Base-by-base conservation (phyloP, 495 filamentous ascomycete species). In the Evernia prunastri region DNA sequence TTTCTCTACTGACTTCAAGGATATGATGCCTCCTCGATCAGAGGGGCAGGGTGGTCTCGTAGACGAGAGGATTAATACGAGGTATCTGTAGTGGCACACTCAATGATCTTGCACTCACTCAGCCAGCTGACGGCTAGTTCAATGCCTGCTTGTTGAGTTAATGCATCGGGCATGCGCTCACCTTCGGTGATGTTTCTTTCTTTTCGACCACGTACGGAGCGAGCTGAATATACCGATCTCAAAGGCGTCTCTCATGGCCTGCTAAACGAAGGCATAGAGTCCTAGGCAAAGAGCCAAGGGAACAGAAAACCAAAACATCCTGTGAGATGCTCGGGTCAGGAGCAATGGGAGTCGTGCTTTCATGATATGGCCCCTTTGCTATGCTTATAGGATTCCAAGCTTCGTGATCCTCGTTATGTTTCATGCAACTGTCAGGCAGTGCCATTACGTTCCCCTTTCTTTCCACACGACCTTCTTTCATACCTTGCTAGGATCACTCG, bases 401-500 rank as follows among this genome's bases (percentile, higher is more conserved):
- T n/a, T 33, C 51, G 29, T 33, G 3, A 2, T 20, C 17, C 27
- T 33, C 51, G 29, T 54, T 17, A 33, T 29, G 29, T 33, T 33
- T 33, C 51, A 33, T 33, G n/a, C 31, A 7, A 53, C 10, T 10
- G 20, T 23, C 25, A 27, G 20, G 6, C n/a, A 17, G 1, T 8
- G 25, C 49, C 15, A 17, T 53, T n/a, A 12, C 27, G 13, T 31
- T 31, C 25, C 25, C 47, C 31, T 53, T 4, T 31, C 17, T 8
- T 8, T 31, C 1, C 4, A 11, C 12, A 33, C 36, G 3, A 11
- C 15, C 10, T 36, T 17, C 4, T 8, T 56, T 53, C 45, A 67
- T 3, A 64, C 66, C 58, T 67, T 64, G 13, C 40, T 43, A 15
- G 66, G 66, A 60, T 67, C 66, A 35, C 53, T 54, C 15, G 61